These are phyloP conservation scores for Sphagnum fallax DNA, from an alignment of 228 moss, liverwort and hornwort species.

Conservation along the genomic window DNA sequence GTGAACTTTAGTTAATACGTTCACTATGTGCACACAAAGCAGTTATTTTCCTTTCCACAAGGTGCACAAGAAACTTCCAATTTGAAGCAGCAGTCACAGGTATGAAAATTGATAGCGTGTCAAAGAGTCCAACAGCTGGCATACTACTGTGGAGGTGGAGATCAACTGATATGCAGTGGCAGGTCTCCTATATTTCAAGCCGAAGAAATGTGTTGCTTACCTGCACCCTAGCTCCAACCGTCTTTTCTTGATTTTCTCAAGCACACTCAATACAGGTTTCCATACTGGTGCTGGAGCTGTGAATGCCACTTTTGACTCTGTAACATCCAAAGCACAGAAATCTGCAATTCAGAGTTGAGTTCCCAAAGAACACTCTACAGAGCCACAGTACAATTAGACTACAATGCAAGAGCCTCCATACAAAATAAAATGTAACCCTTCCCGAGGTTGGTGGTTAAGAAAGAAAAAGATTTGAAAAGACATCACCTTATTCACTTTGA, in stretches of 20 bases:
- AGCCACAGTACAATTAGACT: neutral
- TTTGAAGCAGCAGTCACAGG: neutral
- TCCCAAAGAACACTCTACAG: neutral
- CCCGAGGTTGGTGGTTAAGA: neutral
- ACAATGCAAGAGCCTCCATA: neutral
- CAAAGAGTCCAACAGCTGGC: neutral
- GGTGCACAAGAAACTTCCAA: neutral
- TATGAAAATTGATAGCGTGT: neutral
- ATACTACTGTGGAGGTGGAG: too few relatives aligned
- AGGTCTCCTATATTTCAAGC: neutral
- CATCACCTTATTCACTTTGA: neutral
- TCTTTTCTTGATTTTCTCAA: slow-evolving; percentile 84
- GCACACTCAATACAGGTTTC: slow-evolving; percentile 64
- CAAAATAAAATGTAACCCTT: neutral
- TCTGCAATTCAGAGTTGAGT: neutral
- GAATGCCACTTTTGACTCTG: slow-evolving; percentile 79
- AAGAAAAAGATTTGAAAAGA: neutral
- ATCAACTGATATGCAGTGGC: neutral
- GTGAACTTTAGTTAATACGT: too few relatives aligned
- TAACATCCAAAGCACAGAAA: neutral
- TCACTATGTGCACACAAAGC: neutral
- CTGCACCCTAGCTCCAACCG: slow-evolving; percentile 63
- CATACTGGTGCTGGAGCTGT: slow-evolving; percentile 36
- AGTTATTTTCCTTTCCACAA: neutral
- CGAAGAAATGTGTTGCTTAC: slow-evolving; percentile 18